phyloP scores from a whole-genome alignment of 768 basidiomycete species.

The Boletus reticuloceps region DNA sequence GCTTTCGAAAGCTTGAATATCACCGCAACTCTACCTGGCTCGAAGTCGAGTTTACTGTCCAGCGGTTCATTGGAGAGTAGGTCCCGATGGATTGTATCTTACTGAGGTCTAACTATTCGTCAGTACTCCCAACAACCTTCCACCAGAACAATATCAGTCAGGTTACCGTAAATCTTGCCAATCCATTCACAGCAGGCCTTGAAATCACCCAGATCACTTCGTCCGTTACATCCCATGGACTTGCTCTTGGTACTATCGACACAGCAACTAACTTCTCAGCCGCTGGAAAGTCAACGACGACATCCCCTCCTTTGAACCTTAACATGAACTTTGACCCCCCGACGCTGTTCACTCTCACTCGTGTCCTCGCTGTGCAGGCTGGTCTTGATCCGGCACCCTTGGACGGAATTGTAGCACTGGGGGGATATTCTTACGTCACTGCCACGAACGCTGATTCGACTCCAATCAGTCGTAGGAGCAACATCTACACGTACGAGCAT shows the following conservation, averaged over 20 bases:
- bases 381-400: slow-evolving; percentile 58
- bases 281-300: slow-evolving; percentile 50
- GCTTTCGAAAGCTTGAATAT: slow-evolving; percentile 63
- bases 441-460: slow-evolving; percentile 33
- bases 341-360: slow-evolving; percentile 67
- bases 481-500: slow-evolving; percentile 50
- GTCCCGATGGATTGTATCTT: background rate
- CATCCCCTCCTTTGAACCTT: slow-evolving; percentile 56
- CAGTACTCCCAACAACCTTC: slow-evolving; percentile 66
- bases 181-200: slow-evolving; percentile 65
- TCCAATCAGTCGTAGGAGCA: slow-evolving; percentile 37
- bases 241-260: slow-evolving; percentile 60
- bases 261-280: slow-evolving; percentile 49
- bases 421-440: slow-evolving; percentile 59
- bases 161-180: slow-evolving; percentile 57
- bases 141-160: slow-evolving; percentile 60
- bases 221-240: slow-evolving; percentile 59
- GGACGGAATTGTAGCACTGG: slow-evolving; percentile 62
- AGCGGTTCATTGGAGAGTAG: slow-evolving; percentile 54
- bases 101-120: background rate
- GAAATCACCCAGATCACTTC: slow-evolving; percentile 57
- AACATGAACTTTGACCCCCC: slow-evolving; percentile 68
- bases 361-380: slow-evolving; percentile 62
- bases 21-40: slow-evolving; percentile 54
- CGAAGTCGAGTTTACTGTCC: slow-evolving; percentile 55